Evolutionary conservation across 352 stramenopile species (phyloP).

Genomic region (Phytophthora ramorum): DNA sequence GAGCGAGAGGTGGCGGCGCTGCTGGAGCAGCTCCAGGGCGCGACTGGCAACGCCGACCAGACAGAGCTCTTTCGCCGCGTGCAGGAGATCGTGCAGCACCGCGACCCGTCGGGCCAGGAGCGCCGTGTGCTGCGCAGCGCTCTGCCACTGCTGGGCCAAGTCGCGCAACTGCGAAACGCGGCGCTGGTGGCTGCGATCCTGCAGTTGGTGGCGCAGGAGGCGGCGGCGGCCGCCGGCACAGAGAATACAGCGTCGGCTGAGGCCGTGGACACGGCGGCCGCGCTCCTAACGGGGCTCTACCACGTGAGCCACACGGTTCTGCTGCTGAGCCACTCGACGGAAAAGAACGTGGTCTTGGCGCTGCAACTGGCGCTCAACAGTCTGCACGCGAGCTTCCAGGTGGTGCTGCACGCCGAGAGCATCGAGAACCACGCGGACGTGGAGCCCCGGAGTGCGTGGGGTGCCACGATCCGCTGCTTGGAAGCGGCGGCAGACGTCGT

Average conservation of each 20-base stretch:
- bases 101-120: constrained; percentile 52
- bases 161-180: constrained; percentile 68
- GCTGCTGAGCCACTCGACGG: constrained; percentile 73
- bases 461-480: constrained; percentile 45
- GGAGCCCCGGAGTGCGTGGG: constrained; percentile 40
- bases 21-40: constrained; percentile 56
- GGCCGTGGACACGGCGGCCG: constrained; percentile 24
- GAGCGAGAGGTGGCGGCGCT: constrained; percentile 59
- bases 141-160: constrained; percentile 51
- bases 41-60: constrained; percentile 57
- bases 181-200: constrained; percentile 62
- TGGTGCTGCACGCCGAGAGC: constrained; percentile 30
- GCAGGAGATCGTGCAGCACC: constrained; percentile 69
- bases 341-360: constrained; percentile 72
- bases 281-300: constrained; percentile 52
- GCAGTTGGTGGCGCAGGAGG: constrained; percentile 54
- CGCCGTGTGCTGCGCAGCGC: constrained; percentile 49
- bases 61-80: constrained; percentile 63
- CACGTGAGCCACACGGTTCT: constrained; percentile 64
- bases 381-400: constrained; percentile 54
- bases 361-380: constrained; percentile 53
- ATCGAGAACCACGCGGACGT: constrained; percentile 13
- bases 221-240: background rate
- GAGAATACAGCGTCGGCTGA: background rate
- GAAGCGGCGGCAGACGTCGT: constrained; percentile 58